These are phyloP conservation scores for grape (Vitis vinifera) DNA, from an alignment of 164 flowering plant species.

Conservation along the genomic window ASM3070453v1 NC_081819.1:17411001-17411500, in stretches of 20 bases:
- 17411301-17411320: too few relatives aligned
- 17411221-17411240: neutral
- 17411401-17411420: too few relatives aligned
- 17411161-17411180: neutral
- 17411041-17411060: conserved; percentile 7
- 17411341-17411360: too few relatives aligned
- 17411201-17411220: too few relatives aligned
- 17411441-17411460: too few relatives aligned
- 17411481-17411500: too few relatives aligned
- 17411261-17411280: neutral
- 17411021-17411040: neutral
- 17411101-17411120: conserved; percentile 19
- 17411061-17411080: conserved; percentile 16
- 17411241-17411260: neutral
- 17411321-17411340: too few relatives aligned
- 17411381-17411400: too few relatives aligned
- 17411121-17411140: conserved; percentile 15
- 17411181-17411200: conserved; percentile 20
- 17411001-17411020: conserved; percentile 4
- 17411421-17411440: too few relatives aligned
- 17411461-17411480: too few relatives aligned
- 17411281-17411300: too few relatives aligned
- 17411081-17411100: conserved; percentile 13
- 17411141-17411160: conserved; percentile 14
- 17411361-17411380: too few relatives aligned